Percentiles rank a stretch among this genome's conserved stretches.
Evolutionary conservation across 2,329 filamentous ascomycete species (phyloP).

Genomic region (Zasmidium cellare): DNA sequence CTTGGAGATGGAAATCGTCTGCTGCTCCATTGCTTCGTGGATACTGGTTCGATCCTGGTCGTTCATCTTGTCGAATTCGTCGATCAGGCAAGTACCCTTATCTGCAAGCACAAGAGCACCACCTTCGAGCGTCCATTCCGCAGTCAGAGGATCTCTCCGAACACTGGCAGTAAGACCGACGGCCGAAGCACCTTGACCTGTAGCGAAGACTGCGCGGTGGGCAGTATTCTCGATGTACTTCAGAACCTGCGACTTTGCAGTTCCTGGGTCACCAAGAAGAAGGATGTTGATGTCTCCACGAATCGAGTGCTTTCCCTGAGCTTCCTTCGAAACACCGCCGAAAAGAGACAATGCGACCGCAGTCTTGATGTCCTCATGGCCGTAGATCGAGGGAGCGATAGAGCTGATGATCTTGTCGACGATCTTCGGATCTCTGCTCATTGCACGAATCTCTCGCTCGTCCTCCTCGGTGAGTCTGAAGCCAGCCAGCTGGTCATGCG

Average conservation of each 20-base stretch:
- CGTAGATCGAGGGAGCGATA: conserved; percentile 96
- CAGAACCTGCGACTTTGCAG: conserved; percentile 94
- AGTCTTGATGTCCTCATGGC: conserved; percentile 95
- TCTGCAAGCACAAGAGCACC: conserved; percentile 94
- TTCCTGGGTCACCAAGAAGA: conserved; percentile 93
- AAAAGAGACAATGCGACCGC: conserved; percentile 92
- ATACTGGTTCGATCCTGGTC: conserved; percentile 97
- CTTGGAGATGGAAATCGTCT: conserved; percentile 98
- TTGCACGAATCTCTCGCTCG: conserved; percentile 81
- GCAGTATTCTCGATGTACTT: conserved; percentile 98
- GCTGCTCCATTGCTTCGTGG: conserved; percentile 99
- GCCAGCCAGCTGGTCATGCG: conserved; percentile 94
- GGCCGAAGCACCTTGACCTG: conserved; percentile 92
- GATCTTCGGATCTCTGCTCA: conserved; percentile 88
- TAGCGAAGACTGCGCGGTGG: conserved; percentile 94
- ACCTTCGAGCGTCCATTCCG: conserved; percentile 96
- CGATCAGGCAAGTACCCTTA: conserved; percentile 91
- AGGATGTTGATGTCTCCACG: conserved; percentile 98
- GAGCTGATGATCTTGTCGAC: conserved; percentile 90
- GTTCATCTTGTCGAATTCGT: conserved; percentile 99
- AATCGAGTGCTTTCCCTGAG: conserved; percentile 85
- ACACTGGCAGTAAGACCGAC: conserved; percentile 98
- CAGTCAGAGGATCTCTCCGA: conserved; percentile 88
- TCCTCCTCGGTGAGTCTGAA: conserved; percentile 95
- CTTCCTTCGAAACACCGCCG: conserved; percentile 87